Conservation (phyloP, 345 rosid species). For the Psidium friedrichsthalianum region DNA sequence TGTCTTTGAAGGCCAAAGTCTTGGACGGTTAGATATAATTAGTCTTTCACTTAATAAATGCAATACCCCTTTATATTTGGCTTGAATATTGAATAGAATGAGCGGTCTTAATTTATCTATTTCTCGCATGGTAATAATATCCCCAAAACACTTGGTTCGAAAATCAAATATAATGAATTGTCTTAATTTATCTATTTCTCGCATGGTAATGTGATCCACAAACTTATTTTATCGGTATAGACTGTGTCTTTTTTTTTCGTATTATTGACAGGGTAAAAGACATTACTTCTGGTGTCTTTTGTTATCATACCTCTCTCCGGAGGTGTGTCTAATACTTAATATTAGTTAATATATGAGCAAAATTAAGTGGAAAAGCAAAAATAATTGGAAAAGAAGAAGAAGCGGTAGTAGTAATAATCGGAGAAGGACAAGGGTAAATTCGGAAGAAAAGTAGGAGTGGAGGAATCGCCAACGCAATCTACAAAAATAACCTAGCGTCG, state of each 20-base stretch:
- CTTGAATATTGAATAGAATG: neutral
- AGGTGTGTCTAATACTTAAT: neutral
- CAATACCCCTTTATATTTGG: neutral
- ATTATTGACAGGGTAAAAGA: neutral
- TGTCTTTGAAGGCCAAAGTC: neutral
- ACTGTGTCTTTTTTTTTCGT: rapidly evolving
- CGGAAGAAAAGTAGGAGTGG: neutral
- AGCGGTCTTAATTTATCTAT: neutral
- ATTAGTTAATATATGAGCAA: neutral
- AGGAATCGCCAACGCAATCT: neutral
- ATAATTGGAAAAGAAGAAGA: neutral
- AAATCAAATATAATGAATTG: neutral
- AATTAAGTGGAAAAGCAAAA: neutral
- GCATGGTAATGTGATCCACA: rapidly evolving
- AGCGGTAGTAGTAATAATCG: neutral
- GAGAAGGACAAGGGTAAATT: neutral
- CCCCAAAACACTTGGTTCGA: neutral
- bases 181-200: neutral
- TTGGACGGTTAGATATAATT: neutral
- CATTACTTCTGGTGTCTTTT: rapidly evolving
- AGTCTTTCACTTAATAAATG: neutral
- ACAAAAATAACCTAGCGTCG: neutral
- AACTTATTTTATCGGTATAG: neutral
- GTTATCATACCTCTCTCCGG: neutral
- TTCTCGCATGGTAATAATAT: rapidly evolving